Evolutionary conservation across 176 grass and related monocot genomes (phyloP).

Genomic region (Aegilops tauschii): DNA sequence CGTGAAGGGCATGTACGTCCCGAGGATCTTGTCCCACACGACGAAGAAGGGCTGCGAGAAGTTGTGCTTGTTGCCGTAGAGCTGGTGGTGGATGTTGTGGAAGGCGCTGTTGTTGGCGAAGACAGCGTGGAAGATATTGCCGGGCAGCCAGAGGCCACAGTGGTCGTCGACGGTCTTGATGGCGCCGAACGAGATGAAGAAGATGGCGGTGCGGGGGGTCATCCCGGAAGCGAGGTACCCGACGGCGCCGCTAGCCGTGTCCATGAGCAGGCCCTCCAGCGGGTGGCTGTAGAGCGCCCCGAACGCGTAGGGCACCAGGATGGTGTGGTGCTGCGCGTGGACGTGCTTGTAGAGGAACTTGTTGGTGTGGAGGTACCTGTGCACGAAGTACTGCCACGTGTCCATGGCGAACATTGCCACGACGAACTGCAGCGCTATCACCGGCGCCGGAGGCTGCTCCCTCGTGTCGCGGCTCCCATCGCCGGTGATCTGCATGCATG

Average conservation of each 20-base stretch:
- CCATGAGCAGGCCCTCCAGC: constrained; percentile 56
- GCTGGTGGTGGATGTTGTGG: constrained; percentile 69
- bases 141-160: constrained; percentile 53
- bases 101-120: constrained; percentile 60
- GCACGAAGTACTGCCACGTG: constrained; percentile 80
- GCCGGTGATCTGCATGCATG: too few species aligned
- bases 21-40: constrained; percentile 61
- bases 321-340: constrained; percentile 64
- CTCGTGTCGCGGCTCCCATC: background rate
- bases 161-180: constrained; percentile 67
- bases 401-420: constrained; percentile 65
- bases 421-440: constrained; percentile 44
- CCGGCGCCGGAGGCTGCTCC: constrained; percentile 39
- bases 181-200: constrained; percentile 56
- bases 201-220: constrained; percentile 52
- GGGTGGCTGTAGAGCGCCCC: constrained; percentile 66
- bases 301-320: constrained; percentile 53
- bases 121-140: constrained; percentile 45
- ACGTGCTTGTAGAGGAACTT: constrained; percentile 70
- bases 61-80: constrained; percentile 58
- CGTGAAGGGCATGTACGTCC: constrained; percentile 58
- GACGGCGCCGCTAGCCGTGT: constrained; percentile 44
- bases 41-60: constrained; percentile 68
- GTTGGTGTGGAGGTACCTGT: constrained; percentile 75
- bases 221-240: constrained; percentile 40